Conservation (phyloP, 768 basidiomycete genomes). For the Albatrellus ellisii region DNA sequence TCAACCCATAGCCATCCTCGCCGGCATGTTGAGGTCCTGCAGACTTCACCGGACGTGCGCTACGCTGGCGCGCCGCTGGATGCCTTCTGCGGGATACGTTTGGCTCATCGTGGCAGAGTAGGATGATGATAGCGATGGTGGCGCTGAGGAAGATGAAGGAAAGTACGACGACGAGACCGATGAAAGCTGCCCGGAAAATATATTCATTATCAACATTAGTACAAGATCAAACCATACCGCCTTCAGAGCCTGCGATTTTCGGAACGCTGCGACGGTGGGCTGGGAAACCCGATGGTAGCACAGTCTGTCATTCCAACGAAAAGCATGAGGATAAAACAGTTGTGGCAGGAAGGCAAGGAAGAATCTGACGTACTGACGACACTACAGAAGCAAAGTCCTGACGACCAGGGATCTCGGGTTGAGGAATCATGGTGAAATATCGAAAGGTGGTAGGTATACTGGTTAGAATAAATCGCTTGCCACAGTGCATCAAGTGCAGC, state of each 20-base stretch:
- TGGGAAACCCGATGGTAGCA: background rate
- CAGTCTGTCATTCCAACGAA: background rate
- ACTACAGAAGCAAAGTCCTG: no score
- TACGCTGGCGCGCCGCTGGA: conserved; percentile 7
- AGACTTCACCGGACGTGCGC: conserved; percentile 7
- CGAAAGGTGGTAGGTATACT: no score
- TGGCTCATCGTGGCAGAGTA: conserved; percentile 38
- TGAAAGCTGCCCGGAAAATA: conserved; percentile 25
- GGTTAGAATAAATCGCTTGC: no score
- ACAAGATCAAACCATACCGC: conserved; percentile 6
- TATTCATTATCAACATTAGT: background rate
- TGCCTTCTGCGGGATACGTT: conserved; percentile 20
- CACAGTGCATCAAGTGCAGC: no score
- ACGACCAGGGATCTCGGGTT: no score
- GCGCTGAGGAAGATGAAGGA: conserved; percentile 38
- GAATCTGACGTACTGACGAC: no score
- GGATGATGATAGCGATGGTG: conserved; percentile 39
- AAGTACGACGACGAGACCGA: conserved; percentile 44
- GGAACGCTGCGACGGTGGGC: conserved; percentile 1
- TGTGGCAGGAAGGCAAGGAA: no score
- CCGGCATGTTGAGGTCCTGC: no score
- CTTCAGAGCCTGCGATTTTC: conserved; percentile 10
- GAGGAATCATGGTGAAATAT: no score
- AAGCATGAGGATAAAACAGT: background rate
- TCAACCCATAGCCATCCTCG: background rate